These are phyloP conservation scores for Boehmeria nivea DNA, from an alignment of 306 rosid species.

Conservation along the genomic window DNA sequence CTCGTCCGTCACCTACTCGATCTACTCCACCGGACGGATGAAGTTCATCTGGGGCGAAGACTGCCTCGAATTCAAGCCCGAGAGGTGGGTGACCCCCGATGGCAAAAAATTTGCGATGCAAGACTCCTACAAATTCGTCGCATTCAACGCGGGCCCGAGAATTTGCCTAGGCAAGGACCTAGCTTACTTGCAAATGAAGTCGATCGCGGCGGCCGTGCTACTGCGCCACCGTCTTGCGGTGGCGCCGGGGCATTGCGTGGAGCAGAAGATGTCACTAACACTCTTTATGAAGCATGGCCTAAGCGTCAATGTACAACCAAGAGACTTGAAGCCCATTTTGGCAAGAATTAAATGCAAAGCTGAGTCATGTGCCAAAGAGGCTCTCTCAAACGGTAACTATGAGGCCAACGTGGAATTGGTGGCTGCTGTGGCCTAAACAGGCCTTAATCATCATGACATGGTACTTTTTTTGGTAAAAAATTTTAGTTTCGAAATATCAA, in stretches of 20 bases:
- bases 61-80: constrained; percentile 78
- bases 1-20: constrained; percentile 57
- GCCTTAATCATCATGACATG: not conserved
- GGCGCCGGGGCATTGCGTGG: constrained; percentile 60
- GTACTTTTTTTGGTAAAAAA: not conserved
- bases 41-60: constrained; percentile 85
- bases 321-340: constrained; percentile 50
- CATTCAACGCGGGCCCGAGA: constrained; percentile 86
- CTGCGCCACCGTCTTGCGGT: constrained; percentile 60
- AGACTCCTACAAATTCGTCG: constrained; percentile 57
- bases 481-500: not conserved
- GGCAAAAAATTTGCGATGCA: constrained; percentile 44
- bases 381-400: not conserved
- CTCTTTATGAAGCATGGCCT: constrained; percentile 93
- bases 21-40: constrained; percentile 76
- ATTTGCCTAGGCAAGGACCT: constrained; percentile 83
- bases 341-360: constrained; percentile 22
- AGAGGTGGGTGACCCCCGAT: constrained; percentile 59
- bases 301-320: constrained; percentile 49
- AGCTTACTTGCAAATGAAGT: constrained; percentile 91
- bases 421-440: constrained; percentile 18
- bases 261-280: constrained; percentile 91
- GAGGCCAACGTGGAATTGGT: constrained; percentile 15
- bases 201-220: constrained; percentile 67
- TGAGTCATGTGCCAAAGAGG: not conserved